Base-by-base conservation (phyloP, 306 rosid genomes). In the Erythrophleum fordii region DNA sequence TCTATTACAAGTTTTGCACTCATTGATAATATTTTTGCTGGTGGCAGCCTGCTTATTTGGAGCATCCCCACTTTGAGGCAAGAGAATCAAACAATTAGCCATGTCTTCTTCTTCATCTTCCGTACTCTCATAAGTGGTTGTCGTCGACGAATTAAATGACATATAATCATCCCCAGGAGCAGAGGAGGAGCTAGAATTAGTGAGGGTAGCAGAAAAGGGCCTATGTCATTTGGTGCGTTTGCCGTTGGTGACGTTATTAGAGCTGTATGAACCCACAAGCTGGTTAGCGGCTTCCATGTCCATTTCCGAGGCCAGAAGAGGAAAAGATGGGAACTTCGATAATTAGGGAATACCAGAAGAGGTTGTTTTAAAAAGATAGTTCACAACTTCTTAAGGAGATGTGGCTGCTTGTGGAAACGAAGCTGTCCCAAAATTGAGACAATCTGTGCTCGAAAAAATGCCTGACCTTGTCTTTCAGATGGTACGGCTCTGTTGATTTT, bases 1-100 rank as follows among this genome's bases (percentile, higher is more conserved):
- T 80, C 97, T 81, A 85, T 88, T 91, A 81, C 99, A 95, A 0
- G 98, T 95, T 83, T 91, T 95, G 89, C 99, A 95, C 90, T 91
- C 96, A 65, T 95, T 37, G 29, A n/a, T n/a, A 18, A 62, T 58
- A 25, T 25, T 67, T 42, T 87, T 92, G 53, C 69, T 61, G 66
- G 53, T 12, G 6, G 72, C 11, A 0, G 44, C 52, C 22, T 29
- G 22, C 39, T 61, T 61, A 3, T 28, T 20, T 14, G 46, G 53
- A 20, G 10, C n/a, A 23, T 37, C 72, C 22, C 67, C 77, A 0
- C 97, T 95, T 69, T 90, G 98, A 72, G 99, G 97, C 64, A 95
- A 82, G 22, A 95, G 93, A 77, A 95, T 95, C 77, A 95, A 84
- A 56, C 99, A 95, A 59, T 95, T 93, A 8, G 98, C 99, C 98